Percentiles rank a stretch among this genome's conserved stretches.
phyloP scores from a whole-genome alignment of 805 yeast genomes.

The Lipomyces chichibuensis region DNA sequence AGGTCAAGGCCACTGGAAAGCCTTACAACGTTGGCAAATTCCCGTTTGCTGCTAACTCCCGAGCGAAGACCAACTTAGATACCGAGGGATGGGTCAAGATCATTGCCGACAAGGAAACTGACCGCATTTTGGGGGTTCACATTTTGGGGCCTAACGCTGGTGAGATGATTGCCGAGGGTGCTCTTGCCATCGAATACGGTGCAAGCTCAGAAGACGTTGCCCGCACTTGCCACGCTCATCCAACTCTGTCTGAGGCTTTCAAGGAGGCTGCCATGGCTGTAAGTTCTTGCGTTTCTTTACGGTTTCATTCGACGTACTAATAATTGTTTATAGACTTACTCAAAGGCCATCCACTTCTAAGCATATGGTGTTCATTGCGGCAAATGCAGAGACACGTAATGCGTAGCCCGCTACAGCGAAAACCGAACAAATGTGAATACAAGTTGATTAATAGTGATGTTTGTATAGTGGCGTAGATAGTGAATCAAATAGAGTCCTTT shows the following conservation, averaged over 20 bases:
- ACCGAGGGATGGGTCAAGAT: constrained; percentile 97
- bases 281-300: background rate
- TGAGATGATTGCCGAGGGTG: constrained; percentile 99
- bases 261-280: constrained; percentile 94
- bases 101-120: constrained; percentile 94
- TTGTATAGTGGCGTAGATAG: background rate
- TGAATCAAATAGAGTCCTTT: background rate
- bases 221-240: constrained; percentile 98
- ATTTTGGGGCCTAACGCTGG: constrained; percentile 98
- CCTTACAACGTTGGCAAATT: constrained; percentile 93
- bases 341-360: constrained; percentile 82
- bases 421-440: background rate
- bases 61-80: constrained; percentile 97
- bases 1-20: constrained; percentile 89
- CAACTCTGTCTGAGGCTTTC: constrained; percentile 96
- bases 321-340: constrained; percentile 53
- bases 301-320: background rate
- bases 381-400: background rate
- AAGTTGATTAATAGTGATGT: background rate
- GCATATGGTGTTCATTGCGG: background rate
- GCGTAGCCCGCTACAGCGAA: background rate
- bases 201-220: constrained; percentile 98
- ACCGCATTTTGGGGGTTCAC: constrained; percentile 94
- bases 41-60: constrained; percentile 98
- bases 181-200: constrained; percentile 97